Percentiles rank a stretch among this genome's conserved stretches.
These are phyloP conservation scores for Kazachstania taianensis DNA, from an alignment of 805 yeast genomes.

Conservation along the genomic window DNA sequence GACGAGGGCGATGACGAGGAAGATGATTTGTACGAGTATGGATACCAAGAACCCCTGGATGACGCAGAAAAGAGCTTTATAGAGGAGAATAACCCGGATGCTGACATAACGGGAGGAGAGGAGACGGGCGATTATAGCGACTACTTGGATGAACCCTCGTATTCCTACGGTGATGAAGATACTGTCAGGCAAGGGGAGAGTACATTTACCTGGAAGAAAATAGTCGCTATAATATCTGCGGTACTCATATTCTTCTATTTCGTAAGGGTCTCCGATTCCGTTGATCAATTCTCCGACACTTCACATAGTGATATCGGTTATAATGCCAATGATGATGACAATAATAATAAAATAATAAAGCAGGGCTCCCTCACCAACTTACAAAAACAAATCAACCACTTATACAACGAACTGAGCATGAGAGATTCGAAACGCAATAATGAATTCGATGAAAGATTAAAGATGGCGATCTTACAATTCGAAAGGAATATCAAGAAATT, in stretches of 20 bases:
- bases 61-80: constrained; percentile 12
- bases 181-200: no score
- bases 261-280: no score
- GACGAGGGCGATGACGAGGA: constrained; percentile 10
- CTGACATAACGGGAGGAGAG: no score
- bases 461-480: constrained; percentile 23
- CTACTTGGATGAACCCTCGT: no score
- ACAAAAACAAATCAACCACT: constrained; percentile 24
- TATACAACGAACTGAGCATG: constrained; percentile 20
- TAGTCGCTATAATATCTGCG: no score
- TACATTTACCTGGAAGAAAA: no score
- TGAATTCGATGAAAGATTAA: constrained; percentile 24
- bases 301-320: no score
- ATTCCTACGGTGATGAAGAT: no score
- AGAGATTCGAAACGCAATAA: constrained; percentile 17
- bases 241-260: no score
- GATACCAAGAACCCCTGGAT: no score
- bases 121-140: no score
- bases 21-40: background rate
- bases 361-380: constrained; percentile 7
- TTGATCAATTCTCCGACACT: no score
- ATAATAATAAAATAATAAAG: background rate
- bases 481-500: constrained; percentile 25
- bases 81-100: constrained; percentile 6
- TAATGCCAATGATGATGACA: background rate